Evolutionary conservation across 2,329 filamentous ascomycete genomes (phyloP), one percentile per base, ranked within the genome.

Genomic region (Rugonectria rugulosa): DNA sequence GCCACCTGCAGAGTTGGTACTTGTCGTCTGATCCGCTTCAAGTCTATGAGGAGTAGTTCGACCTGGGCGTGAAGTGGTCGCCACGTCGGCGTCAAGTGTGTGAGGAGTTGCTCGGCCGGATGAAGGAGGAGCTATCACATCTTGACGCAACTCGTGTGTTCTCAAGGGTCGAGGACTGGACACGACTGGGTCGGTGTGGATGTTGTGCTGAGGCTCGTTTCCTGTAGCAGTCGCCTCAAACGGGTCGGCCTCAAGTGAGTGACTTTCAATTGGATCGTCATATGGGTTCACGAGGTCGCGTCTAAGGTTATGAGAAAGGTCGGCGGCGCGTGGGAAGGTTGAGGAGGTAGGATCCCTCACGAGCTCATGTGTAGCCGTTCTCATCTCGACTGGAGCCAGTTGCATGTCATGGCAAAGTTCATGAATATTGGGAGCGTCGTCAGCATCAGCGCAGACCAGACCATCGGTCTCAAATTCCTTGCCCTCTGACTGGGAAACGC

Each of bases 291-390:
- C n/a, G n/a, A n/a, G n/a, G n/a, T n/a, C n/a, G n/a, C n/a, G n/a
- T n/a, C n/a, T 46, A 4, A 48, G 19, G 38, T 67, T 58, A 5
- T 56, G 47, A 19, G 43, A 50, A 15, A 61, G 43, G 10, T 63
- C 47, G 53, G 52, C 29, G 59, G 50, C 42, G 20, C 5, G 10
- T 54, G 54, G 11, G 49, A 51, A 7, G 37, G 49, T 15, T n/a
- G n/a, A n/a, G n/a, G 62, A 38, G 27, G 41, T 51, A 14, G 32
- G 54, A 27, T 66, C 64, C 5, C 60, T 34, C 29, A 52, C 42
- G 24, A 65, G 51, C 19, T 38, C 40, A 36, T 62, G 64, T 21
- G 34, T 14, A 24, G n/a, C 23, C 17, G 19, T 23, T 14, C 45
- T 57, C 31, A 29, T 9, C 14, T 20, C 10, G 40, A 40, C 43